phyloP scores from a whole-genome alignment of 768 basidiomycete species.

The Kwoniella botswanensis region DNA sequence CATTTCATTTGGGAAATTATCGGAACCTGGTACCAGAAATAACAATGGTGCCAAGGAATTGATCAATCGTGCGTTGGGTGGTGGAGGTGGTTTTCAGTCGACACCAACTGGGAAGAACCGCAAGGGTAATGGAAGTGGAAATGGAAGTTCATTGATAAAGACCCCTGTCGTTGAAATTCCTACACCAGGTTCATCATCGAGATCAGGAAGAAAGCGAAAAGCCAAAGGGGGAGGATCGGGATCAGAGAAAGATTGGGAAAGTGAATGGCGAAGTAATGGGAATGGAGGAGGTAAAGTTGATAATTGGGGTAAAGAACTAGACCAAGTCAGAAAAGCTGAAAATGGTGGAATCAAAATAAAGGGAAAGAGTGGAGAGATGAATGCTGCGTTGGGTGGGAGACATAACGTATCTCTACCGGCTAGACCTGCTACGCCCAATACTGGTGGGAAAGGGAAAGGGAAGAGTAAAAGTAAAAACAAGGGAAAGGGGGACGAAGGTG shows the following conservation, averaged over 20 bases:
- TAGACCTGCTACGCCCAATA: background rate
- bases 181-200: background rate
- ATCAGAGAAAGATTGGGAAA: constrained; percentile 43
- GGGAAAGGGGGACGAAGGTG: constrained; percentile 79
- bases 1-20: constrained; percentile 36
- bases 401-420: background rate
- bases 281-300: constrained; percentile 45
- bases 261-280: constrained; percentile 42
- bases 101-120: constrained; percentile 4
- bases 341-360: constrained; percentile 18
- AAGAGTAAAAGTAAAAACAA: constrained; percentile 15
- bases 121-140: background rate
- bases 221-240: constrained; percentile 17
- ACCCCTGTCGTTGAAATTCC: constrained; percentile 8
- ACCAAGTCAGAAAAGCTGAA: constrained; percentile 29
- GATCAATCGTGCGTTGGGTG: constrained; percentile 14
- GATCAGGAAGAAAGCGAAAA: constrained; percentile 8
- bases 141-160: background rate
- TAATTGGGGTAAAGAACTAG: constrained; percentile 40
- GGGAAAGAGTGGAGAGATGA: constrained; percentile 11
- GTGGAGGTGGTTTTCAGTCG: background rate
- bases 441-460: constrained; percentile 13
- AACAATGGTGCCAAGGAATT: constrained; percentile 6
- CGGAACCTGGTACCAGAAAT: constrained; percentile 17
- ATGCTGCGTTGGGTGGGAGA: constrained; percentile 10